phyloP scores from a whole-genome alignment of 2,329 filamentous ascomycete genomes.

The Colletotrichum tanaceti region DNA sequence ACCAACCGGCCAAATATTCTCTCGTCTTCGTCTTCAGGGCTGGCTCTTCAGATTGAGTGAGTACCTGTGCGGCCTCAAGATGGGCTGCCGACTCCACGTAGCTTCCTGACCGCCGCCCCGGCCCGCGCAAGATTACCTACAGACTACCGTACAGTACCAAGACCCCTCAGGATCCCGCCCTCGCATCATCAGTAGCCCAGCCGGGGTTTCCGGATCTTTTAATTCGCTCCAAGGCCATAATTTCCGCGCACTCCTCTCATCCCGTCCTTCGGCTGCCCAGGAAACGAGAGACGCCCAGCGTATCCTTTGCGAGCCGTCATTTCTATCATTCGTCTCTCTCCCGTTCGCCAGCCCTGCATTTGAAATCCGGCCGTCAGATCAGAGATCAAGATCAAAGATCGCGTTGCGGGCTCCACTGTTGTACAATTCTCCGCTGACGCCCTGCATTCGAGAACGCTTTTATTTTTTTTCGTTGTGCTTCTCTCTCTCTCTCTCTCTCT shows the following conservation, averaged over 20 bases:
- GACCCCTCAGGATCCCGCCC: slow-evolving; percentile 5
- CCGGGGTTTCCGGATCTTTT: slow-evolving; percentile 32
- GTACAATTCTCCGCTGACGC: slow-evolving; percentile 10
- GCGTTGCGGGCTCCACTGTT: slow-evolving; percentile 13
- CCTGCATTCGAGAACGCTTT: slow-evolving; percentile 13
- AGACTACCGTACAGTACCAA: no score
- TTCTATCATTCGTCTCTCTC: slow-evolving; percentile 16
- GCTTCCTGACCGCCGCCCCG: slow-evolving; percentile 4
- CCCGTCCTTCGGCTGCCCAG: slow-evolving; percentile 22
- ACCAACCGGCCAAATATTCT: background rate
- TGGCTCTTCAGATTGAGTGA: no score
- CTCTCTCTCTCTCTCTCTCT: background rate
- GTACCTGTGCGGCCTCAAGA: no score
- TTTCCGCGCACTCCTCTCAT: slow-evolving; percentile 29
- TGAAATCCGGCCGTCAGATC: slow-evolving; percentile 17
- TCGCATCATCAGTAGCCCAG: slow-evolving; percentile 35
- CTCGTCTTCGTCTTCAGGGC: background rate
- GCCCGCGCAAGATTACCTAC: slow-evolving; percentile 9
- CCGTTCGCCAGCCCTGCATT: slow-evolving; percentile 15
- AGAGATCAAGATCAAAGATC: slow-evolving; percentile 28
- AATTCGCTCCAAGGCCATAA: slow-evolving; percentile 35
- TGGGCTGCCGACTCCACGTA: background rate
- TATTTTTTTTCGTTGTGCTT: background rate
- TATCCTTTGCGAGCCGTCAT: slow-evolving; percentile 15
- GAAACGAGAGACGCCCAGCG: slow-evolving; percentile 21